Evolutionary conservation across 345 rosid species (phyloP), one percentile per base, ranked within the genome.

Genomic region (Linum tenue): DNA sequence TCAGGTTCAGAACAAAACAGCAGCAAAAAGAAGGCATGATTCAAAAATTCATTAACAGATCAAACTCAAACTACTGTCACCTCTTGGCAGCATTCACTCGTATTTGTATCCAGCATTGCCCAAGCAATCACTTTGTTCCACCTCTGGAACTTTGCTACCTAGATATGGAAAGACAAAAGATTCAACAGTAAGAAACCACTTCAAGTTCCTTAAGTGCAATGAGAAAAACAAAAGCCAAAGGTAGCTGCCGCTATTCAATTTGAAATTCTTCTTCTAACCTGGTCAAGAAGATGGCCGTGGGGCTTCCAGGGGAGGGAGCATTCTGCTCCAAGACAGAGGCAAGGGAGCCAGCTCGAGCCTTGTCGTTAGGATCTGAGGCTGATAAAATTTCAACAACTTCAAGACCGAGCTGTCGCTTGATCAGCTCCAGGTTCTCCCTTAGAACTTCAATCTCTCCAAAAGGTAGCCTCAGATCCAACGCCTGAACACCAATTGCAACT

Each of bases 401-500:
- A 67, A 90, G 88, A 60, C 80, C 86, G 55, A 88, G 79, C 63
- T 88, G 92, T 70, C 92, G 76, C 88, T 79, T 86, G 69, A 94
- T 88, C 78, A 90, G 69, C 68, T 86, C 96, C 70, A 80, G 35
- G 73, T 94, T 94, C 77, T 83, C 86, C 69, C 43, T 55, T 64
- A 88, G 96, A 38, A 90, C 96, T 59, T 82, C 91, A 40, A 84
- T 81, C 79, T 92, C 98, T 69, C 94, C 94, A 75, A 92, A 92
- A 3, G 96, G 89, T 4, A 90, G 79, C 77, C 68, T 84, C 81
- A 94, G 74, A 78, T 90, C 86, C 74, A 94, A 78, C 62, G 95
- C 89, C 53, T 85, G 88, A 55, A 62, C 60, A 36, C 97, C 99
- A 5, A 94, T 69, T 59, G 84, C 72, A 59, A 77, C 68, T 3